These are phyloP conservation scores for Kodamaea kaohsiungensis DNA, from an alignment of 805 yeast genomes.

Conservation along the genomic window DNA sequence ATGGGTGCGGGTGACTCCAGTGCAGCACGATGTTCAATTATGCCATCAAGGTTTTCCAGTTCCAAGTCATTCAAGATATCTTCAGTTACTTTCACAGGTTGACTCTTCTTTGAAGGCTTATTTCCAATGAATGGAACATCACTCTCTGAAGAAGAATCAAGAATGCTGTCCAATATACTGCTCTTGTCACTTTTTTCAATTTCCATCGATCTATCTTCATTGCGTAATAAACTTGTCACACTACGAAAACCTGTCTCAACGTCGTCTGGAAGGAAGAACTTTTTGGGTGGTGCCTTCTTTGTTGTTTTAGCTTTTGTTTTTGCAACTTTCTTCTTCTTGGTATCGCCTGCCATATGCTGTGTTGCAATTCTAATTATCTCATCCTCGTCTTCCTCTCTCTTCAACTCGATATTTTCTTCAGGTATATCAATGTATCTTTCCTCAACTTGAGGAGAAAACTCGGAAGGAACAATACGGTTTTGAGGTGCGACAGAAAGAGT, in stretches of 20 bases:
- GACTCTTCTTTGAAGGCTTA: not conserved
- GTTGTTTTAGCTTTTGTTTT: conserved; percentile 13
- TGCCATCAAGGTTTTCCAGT: not conserved
- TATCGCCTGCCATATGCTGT: conserved; percentile 52
- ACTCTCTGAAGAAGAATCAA: conserved; percentile 18
- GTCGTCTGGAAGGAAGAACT: conserved; percentile 73
- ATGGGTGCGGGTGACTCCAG: not conserved
- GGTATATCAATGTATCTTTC: conserved; percentile 65
- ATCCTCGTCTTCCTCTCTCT: conserved; percentile 60
- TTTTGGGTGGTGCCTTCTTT: conserved; percentile 31
- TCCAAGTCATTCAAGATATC: not conserved
- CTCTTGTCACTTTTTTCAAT: conserved; percentile 3
- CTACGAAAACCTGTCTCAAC: conserved; percentile 63
- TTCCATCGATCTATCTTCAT: conserved; percentile 4
- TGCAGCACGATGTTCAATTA: not conserved
- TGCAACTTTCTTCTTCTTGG: conserved; percentile 13
- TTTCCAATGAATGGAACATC: conserved; percentile 11
- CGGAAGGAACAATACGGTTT: conserved; percentile 69
- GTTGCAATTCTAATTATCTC: conserved; percentile 70
- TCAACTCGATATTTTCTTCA: conserved; percentile 60
- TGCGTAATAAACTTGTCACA: conserved; percentile 49
- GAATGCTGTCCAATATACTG: conserved; percentile 16
- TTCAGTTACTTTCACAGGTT: not conserved
- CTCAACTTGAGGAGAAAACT: conserved; percentile 55
- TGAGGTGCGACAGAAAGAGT: conserved; percentile 46